Evolutionary conservation across 2,329 filamentous ascomycete species (phyloP).

Genomic region (Orbilia ellipsospora): DNA sequence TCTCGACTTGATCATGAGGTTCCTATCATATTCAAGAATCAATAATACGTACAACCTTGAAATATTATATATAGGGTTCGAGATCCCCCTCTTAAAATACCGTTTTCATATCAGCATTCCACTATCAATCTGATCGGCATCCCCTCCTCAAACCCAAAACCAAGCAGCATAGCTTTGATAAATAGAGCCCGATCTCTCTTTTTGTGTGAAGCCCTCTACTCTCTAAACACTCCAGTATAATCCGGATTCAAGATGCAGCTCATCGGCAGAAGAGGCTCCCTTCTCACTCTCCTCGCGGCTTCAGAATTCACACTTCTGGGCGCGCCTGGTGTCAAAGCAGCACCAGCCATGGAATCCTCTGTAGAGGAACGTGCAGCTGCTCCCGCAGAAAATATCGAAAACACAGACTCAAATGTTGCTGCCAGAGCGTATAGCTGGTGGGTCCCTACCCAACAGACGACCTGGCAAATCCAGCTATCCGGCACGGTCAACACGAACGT

Average conservation of each 20-base stretch:
- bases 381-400: not conserved
- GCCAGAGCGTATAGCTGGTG: conserved; percentile 32
- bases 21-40: too few relatives aligned
- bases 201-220: too few relatives aligned
- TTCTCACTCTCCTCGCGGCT: conserved; percentile 36
- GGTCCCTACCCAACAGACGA: conserved; percentile 38
- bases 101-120: conserved; percentile 22
- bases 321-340: conserved; percentile 25
- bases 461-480: conserved; percentile 49
- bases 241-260: conserved; percentile 38
- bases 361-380: conserved; percentile 6
- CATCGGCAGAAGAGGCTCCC: conserved; percentile 34
- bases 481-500: conserved; percentile 62
- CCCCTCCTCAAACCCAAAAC: too few relatives aligned
- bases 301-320: conserved; percentile 29
- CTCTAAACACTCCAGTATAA: not conserved
- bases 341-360: conserved; percentile 26
- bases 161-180: conserved; percentile 5
- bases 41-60: not conserved
- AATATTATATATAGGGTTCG: conserved; percentile 31
- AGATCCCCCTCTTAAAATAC: conserved; percentile 4
- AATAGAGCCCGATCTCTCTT: not conserved
- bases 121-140: conserved; percentile 1
- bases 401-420: conserved; percentile 1
- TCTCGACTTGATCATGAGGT: too few relatives aligned